Conservation (phyloP, 495 filamentous ascomycete species). For the Astrothelium subdiscretum region DNA sequence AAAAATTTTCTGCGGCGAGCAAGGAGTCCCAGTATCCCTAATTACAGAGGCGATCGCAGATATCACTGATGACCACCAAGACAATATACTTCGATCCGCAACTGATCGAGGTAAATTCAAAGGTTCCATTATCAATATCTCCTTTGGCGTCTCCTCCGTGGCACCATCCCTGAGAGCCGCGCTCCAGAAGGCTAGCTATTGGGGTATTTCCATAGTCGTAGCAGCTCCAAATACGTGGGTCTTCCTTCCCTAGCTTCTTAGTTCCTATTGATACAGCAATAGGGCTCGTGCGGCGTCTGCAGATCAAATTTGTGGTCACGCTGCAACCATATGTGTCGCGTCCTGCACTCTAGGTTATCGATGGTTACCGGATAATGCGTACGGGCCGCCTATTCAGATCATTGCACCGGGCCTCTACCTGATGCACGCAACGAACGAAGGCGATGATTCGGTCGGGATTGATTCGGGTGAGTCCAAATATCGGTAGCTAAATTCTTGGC, state of each 20-base stretch:
- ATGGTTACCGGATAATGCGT: not conserved
- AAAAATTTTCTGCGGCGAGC: not conserved
- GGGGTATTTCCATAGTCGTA: not conserved
- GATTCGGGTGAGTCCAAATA: not conserved
- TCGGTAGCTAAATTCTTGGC: not conserved
- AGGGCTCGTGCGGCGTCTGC: not conserved
- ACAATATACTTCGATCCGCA: not conserved
- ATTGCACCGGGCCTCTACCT: not conserved
- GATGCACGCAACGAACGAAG: not conserved
- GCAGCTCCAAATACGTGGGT: not conserved
- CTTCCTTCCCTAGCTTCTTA: not conserved
- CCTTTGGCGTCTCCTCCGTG: not conserved
- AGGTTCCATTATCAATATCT: not conserved
- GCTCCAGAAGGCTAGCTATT: not conserved
- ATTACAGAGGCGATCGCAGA: not conserved
- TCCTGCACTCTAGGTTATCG: not conserved
- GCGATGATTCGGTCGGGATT: not conserved
- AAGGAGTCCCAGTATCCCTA: not conserved
- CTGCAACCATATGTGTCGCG: not conserved
- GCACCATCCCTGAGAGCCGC: not conserved
- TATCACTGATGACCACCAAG: not conserved
- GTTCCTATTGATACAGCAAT: not conserved
- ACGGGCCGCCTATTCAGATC: not conserved
- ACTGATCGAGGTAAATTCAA: not conserved
- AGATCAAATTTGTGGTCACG: not conserved